Base-by-base conservation (phyloP, 257 asterid genomes). In the Osmanthus fragrans region DNA sequence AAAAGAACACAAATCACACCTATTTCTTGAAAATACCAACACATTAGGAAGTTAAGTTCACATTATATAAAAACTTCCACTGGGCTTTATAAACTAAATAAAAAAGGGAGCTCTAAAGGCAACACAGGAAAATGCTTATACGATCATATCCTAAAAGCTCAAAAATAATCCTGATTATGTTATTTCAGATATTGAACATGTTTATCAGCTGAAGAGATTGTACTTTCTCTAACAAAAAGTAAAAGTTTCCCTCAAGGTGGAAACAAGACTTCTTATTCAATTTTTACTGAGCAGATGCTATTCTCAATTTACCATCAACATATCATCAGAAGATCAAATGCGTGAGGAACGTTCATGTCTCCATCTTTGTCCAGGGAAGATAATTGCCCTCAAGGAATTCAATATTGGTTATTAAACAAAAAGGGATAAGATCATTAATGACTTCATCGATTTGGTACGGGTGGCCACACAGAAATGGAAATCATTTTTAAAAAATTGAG, bases 1-100 rank as follows among this genome's bases (percentile, higher is more conserved):
- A 37, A 45, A 69, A 77, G 63, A 67, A 82, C 40, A 84, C 15
- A 77, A 25, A 36, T 51, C 79, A 74, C 16, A 72, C 74, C 72
- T 47, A 40, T 36, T 49, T 16, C 19, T 63, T 9, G 7, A 25
- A 36, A 63, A 63, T 12, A 63, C 4, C 69, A 25, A 10, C 34
- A 63, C 5, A 11, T 32, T 27, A 27, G 69, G 27, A 63, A 63
- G 34, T 32, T 32, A 32, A 32, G 69, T 63, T 25, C 69, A 63
- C 36, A 63, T 63, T 10, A 63, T 5, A 16, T 63, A 32, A 63
- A 10, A 63, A 27, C 2, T 63, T 23, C 69, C 16, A 10, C 13
- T 3, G 33, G 68, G 69, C 19, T 3, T 23, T 27, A 63, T 25
- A 8, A 23, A 63, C 2, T 25, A 4, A 23, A 63, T 12, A 63